phyloP scores from a whole-genome alignment of 75 land plant genomes.

The Sequoia sempervirens region DNA sequence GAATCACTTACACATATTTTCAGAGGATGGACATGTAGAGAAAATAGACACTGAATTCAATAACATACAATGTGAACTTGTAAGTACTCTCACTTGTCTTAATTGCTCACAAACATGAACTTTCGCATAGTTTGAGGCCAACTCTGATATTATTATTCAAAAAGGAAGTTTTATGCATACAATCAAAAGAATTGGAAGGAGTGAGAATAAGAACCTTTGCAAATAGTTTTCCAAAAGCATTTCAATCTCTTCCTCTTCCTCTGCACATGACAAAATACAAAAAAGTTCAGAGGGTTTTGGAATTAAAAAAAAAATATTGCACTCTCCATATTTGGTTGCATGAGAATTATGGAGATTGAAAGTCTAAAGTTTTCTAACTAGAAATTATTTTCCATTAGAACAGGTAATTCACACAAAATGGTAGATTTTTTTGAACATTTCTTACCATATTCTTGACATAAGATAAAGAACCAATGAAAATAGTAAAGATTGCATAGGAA shows the following conservation, averaged over 20 bases:
- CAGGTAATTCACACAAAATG: background rate
- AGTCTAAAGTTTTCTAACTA: background rate
- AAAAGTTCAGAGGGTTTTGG: background rate
- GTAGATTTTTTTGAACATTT: too few relatives aligned
- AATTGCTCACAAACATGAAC: background rate
- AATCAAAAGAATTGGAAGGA: background rate
- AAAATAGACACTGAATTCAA: background rate
- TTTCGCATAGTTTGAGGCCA: background rate
- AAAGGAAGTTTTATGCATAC: background rate
- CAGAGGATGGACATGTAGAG: background rate
- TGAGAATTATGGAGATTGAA: background rate
- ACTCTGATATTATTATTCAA: background rate
- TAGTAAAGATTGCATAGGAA: too few relatives aligned
- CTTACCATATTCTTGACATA: too few relatives aligned
- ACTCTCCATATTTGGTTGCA: background rate
- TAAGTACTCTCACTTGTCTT: background rate
- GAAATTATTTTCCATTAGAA: background rate
- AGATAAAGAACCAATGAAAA: too few relatives aligned
- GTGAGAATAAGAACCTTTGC: conserved; percentile 48
- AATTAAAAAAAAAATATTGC: background rate
- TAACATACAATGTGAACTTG: background rate
- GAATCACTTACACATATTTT: background rate
- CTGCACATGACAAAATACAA: conserved; percentile 29
- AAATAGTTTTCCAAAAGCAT: conserved; percentile 98
- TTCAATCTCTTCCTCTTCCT: conserved; percentile 98